Evolutionary conservation across 306 rosid species (phyloP), one percentile per base, ranked within the genome.

Genomic region (Cyamopsis tetragonoloba): DNA sequence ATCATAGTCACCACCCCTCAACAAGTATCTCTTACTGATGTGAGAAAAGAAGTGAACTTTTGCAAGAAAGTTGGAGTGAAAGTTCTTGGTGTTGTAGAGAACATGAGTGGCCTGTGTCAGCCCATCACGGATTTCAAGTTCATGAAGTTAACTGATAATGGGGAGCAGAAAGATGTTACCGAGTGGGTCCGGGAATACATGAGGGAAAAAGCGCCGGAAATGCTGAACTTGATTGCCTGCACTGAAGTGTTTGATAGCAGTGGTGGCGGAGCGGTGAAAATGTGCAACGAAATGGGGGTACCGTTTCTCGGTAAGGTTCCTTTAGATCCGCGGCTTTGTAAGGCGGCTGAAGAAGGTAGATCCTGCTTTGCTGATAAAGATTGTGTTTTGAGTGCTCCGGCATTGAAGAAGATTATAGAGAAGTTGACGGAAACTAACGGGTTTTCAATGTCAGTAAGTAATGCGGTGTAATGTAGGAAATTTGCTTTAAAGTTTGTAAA

Each of bases 1-100:
- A 85, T 93, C 78, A 83, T 93, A 24, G 96, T 93, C 38, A 90
- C 99, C 20, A 93, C 99, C 43, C 96, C 99, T 19, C 99, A 93
- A 54, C 90, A 90, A 81, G 92, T 93, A 26, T 86, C 98, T 60
- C 78, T 93, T 27, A 88, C 83, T 70, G 97, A 89, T 15, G 98
- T 93, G 65, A 73, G 89, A 38, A 93, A 93, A 86, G 98, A 86
- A 77, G 88, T 93, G 46, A 89, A 75, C 42, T 92, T 92, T 66
- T 92, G 96, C 86, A 92, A 86, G 84, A 87, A 79, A 70, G 89
- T 85, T 7, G 98, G 93, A 15, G 86, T 92, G 23, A 72, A 79
- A 63, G 91, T 89, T 69, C 88, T 92, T 2, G 96, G 98, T 31
- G 88, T 93, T 1, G 96, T 88, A 14, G 98, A 93, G 75, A 93